phyloP scores from a whole-genome alignment of 2,329 filamentous ascomycete species.

The Penicillium aurantiogriseum region DNA sequence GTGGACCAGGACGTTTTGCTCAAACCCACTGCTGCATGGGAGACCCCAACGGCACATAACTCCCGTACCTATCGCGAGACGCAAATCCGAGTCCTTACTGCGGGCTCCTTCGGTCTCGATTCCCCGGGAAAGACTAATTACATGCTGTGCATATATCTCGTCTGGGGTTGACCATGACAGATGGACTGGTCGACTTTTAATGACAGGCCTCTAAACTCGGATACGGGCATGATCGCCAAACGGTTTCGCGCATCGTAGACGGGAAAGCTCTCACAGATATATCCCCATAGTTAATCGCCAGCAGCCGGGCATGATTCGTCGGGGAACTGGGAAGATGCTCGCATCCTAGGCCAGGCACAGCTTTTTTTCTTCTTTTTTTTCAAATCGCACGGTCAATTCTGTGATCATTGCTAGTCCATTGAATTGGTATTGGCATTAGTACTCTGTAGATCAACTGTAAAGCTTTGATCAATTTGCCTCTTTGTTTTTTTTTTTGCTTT shows the following conservation, averaged over 20 bases:
- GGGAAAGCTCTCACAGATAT: neutral
- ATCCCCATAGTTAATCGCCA: conserved; percentile 1
- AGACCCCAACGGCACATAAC: conserved; percentile 9
- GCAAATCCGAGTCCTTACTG: conserved; percentile 4
- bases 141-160: conserved; percentile 11
- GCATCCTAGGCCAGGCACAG: neutral
- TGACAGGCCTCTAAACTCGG: conserved; percentile 5
- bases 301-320: conserved; percentile 17
- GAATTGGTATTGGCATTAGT: neutral
- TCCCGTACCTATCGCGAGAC: conserved; percentile 3
- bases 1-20: conserved; percentile 4
- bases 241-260: conserved; percentile 20
- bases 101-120: conserved; percentile 3
- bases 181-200: conserved; percentile 12
- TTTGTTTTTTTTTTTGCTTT: conserved; percentile 1
- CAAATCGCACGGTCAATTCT: conserved; percentile 12
- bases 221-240: conserved; percentile 25
- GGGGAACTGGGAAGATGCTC: conserved; percentile 11
- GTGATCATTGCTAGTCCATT: neutral
- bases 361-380: conserved; percentile 1
- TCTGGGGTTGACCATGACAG: conserved; percentile 11
- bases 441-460: neutral
- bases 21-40: conserved; percentile 9
- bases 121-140: neutral
- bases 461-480: neutral